Conservation (phyloP, 768 basidiomycete species). For the Sporobolomyces roseus region DNA sequence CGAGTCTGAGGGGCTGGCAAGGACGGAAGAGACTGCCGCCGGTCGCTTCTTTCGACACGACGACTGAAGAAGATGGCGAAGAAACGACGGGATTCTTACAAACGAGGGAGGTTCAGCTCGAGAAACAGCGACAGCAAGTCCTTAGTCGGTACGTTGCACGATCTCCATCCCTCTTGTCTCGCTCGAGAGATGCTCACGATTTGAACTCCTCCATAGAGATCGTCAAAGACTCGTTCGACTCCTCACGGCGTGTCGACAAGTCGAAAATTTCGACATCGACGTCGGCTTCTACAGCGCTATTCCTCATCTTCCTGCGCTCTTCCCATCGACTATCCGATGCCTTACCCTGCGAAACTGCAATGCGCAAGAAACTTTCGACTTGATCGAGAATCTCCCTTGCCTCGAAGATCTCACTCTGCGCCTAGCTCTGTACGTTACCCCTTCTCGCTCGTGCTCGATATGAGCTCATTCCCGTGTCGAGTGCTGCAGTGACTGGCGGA, state of each 20-base stretch:
- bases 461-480: neutral
- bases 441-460: no score
- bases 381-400: slow-evolving; percentile 9
- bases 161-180: neutral
- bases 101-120: slow-evolving; percentile 13
- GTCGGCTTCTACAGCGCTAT: slow-evolving; percentile 27
- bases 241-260: neutral
- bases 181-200: neutral
- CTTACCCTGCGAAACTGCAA: slow-evolving; percentile 31
- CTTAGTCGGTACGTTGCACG: slow-evolving; percentile 9
- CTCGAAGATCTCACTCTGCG: slow-evolving; percentile 29
- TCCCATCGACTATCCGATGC: slow-evolving; percentile 13
- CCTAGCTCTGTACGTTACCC: slow-evolving; percentile 23
- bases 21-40: slow-evolving; percentile 1
- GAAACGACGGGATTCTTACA: neutral
- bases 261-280: slow-evolving; percentile 32
- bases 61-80: neutral
- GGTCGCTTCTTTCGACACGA: no score
- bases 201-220: neutral
- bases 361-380: slow-evolving; percentile 19
- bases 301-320: neutral
- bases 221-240: slow-evolving; percentile 16
- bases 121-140: slow-evolving; percentile 12
- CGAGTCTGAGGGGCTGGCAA: slow-evolving; percentile 13
- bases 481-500: slow-evolving; percentile 21